Evolutionary conservation across 23 red algal genomes (phyloP).

Genomic region (Gracilariopsis chorda): DNA sequence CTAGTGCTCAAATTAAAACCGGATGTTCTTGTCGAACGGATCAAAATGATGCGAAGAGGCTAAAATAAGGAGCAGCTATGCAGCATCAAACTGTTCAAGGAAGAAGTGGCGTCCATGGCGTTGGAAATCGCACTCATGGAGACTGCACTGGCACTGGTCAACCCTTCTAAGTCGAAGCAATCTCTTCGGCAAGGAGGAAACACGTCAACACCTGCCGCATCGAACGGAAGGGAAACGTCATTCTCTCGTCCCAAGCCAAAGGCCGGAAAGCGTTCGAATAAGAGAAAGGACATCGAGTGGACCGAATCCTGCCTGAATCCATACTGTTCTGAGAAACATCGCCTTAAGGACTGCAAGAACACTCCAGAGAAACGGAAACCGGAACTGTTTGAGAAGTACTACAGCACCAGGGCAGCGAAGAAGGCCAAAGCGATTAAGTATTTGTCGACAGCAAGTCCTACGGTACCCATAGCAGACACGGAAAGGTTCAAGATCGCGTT

Average conservation of each 20-base stretch:
- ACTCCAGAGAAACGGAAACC: too few species aligned
- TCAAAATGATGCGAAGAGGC: not conserved
- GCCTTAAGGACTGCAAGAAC: too few species aligned
- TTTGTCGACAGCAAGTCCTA: too few species aligned
- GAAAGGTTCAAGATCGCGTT: too few species aligned
- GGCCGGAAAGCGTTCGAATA: not conserved
- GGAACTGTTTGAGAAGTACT: too few species aligned
- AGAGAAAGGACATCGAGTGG: not conserved
- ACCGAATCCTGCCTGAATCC: not conserved
- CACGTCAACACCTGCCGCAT: not conserved
- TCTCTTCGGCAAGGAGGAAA: not conserved
- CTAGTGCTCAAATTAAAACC: too few species aligned
- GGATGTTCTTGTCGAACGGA: not conserved
- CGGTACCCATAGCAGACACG: too few species aligned
- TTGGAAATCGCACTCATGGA: not conserved
- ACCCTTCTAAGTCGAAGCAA: not conserved
- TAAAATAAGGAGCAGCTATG: slow-evolving; percentile 11
- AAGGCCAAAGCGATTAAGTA: too few species aligned
- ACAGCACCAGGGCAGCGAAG: too few species aligned
- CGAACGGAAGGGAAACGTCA: not conserved
- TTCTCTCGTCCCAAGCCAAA: not conserved
- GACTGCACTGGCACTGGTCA: not conserved
- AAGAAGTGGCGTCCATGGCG: not conserved
- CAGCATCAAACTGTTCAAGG: slow-evolving; percentile 12
- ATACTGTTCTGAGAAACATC: not conserved